A percentile compares a stretch with the other conserved stretches of the same genome.
Conservation (phyloP, 495 filamentous ascomycete species). For the Geopyxis carbonaria region DNA sequence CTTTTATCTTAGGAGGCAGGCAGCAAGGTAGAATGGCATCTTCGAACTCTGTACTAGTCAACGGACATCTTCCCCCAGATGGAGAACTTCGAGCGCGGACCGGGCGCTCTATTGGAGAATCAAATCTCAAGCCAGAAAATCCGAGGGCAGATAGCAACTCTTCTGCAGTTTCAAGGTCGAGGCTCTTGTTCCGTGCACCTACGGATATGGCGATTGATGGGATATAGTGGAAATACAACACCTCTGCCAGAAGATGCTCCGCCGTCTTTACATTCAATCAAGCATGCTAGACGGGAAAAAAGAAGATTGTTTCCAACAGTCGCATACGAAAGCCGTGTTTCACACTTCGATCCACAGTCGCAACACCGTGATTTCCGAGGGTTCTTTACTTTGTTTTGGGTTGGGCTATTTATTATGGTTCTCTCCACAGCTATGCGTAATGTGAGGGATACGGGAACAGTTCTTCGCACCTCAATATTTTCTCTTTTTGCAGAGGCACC, state of each 20-base stretch:
- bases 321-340: constrained; percentile 80
- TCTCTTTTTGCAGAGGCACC: constrained; percentile 68
- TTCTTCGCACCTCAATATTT: constrained; percentile 72
- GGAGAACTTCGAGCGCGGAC: no score
- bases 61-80: no score
- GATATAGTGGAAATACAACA: constrained; percentile 78
- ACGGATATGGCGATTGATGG: no score
- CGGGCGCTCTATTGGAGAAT: no score
- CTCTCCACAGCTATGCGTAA: constrained; percentile 82
- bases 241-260: constrained; percentile 81
- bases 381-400: constrained; percentile 97
- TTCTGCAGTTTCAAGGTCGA: no score
- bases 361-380: constrained; percentile 89
- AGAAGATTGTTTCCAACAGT: constrained; percentile 89
- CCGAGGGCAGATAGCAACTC: no score
- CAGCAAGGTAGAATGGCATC: no score
- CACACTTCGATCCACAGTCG: constrained; percentile 84
- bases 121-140: no score
- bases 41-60: no score
- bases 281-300: constrained; percentile 66
- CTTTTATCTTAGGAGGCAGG: no score
- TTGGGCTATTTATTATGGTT: constrained; percentile 89
- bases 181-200: no score
- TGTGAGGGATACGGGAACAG: constrained; percentile 81
- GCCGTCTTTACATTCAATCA: constrained; percentile 70